Evolutionary conservation across 108 stramenopile species (phyloP), one percentile per base, ranked within the genome.

Genomic region (Pseudonitzschia pungens): DNA sequence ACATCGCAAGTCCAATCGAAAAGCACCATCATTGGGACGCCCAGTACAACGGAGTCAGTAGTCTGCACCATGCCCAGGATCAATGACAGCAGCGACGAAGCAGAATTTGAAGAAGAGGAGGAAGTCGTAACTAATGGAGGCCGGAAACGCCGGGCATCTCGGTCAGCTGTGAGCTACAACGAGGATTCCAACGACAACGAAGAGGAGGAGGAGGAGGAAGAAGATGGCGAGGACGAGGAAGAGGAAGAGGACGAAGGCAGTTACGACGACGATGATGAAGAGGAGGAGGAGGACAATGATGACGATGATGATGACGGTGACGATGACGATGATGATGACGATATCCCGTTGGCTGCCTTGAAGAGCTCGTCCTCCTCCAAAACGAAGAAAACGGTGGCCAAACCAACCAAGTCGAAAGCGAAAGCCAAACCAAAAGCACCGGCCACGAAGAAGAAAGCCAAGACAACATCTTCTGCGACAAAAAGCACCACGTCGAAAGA

Each of bases 331-430:
- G 79, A 77, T 45, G 85, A 86, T 22, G 90, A 91, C 31, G 90
- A 91, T 73, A 80, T 84, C 57, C 93, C 90, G 29, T 77, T 94
- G 7, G 70, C 88, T 7, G 22, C 79, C 32, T 76, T 91, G 65
- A 87, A 87, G 64, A 75, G 42, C 32, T 14, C 58, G 2, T 55
- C 72, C 6, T 48, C 72, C 0, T 62, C 76, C 41, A 77, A 79
- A 53, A 80, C 63, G 69, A 86, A 81, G 45, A 63, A 71, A 68
- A 63, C 68, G 40, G 42, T 68, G n/a, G n/a, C 60, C 8, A 72
- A 73, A 32, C 43, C 72, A 20, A 59, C 29, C 31, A 48, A 8
- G 4, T 12, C 72, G 43, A 72, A 72, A 26, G n/a, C 86, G 48
- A 60, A 70, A 18, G 54, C 77, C 40, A 83, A 77, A 44, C 80